Evolutionary conservation across 1,139 yeast genomes (phyloP).

Genomic region (Debaryomycetaceae sp.): DNA sequence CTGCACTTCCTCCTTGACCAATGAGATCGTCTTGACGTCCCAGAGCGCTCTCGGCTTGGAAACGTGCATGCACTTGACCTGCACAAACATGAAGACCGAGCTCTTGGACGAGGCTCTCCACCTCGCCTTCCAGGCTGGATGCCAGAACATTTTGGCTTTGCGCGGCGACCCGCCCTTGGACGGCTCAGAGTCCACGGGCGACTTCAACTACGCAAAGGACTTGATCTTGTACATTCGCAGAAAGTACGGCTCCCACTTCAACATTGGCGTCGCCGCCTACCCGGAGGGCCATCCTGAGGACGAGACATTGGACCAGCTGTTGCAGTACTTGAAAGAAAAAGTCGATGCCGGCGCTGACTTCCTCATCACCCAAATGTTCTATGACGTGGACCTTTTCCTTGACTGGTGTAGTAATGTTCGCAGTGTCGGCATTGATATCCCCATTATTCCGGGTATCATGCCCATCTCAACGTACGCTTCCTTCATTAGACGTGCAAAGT

Average conservation of each 20-base stretch:
- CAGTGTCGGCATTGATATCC: conserved; percentile 66
- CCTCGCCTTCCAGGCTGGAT: conserved; percentile 82
- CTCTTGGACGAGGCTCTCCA: conserved; percentile 78
- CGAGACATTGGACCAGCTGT: conserved; percentile 41
- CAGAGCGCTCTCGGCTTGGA: conserved; percentile 90
- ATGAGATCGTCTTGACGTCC: conserved; percentile 85
- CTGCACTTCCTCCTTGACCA: conserved; percentile 63
- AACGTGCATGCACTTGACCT: conserved; percentile 96
- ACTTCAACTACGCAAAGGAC: conserved; percentile 64
- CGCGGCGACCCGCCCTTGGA: conserved; percentile 75
- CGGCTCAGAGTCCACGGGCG: conserved; percentile 57
- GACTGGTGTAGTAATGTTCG: conserved; percentile 70
- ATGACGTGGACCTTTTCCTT: conserved; percentile 79
- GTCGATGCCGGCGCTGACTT: conserved; percentile 91
- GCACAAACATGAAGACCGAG: conserved; percentile 85
- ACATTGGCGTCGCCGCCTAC: conserved; percentile 68
- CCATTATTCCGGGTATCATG: conserved; percentile 97
- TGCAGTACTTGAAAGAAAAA: conserved; percentile 69
- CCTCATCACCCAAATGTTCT: conserved; percentile 85
- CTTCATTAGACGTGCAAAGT: conserved; percentile 82
- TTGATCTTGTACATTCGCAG: conserved; percentile 43
- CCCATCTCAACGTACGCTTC: conserved; percentile 93
- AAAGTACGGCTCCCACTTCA: conserved; percentile 52
- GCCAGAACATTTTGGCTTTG: conserved; percentile 82
- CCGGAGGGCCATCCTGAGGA: conserved; percentile 84